Base-by-base conservation (phyloP, 2,329 filamentous ascomycete species). In the Herpomyces periplanetae region DNA sequence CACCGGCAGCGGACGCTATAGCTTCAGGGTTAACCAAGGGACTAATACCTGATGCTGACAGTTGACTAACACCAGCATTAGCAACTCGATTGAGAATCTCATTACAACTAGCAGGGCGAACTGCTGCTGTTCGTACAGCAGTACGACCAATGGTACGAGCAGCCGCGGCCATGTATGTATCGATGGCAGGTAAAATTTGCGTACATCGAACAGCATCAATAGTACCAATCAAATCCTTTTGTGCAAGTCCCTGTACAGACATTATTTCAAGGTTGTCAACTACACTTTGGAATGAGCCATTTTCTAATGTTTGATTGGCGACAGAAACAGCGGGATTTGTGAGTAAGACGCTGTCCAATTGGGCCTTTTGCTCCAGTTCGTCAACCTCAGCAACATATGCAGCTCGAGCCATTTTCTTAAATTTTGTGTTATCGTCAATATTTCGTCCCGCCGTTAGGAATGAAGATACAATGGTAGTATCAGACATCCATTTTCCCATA, bases 171-270 rank as follows among this genome's bases (percentile, higher is more conserved):
- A n/a, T n/a, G n/a, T n/a, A n/a, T n/a, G n/a, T n/a, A n/a, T n/a
- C n/a, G n/a, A n/a, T n/a, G n/a, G n/a, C n/a, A n/a, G n/a, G n/a
- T n/a, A n/a, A n/a, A n/a, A n/a, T n/a, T n/a, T n/a, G n/a, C n/a
- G n/a, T n/a, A n/a, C n/a, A n/a, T n/a, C n/a, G n/a, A n/a, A n/a
- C n/a, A n/a, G n/a, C n/a, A n/a, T n/a, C n/a, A n/a, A n/a, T n/a
- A n/a, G n/a, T n/a, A n/a, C n/a, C n/a, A n/a, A n/a, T n/a, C n/a
- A n/a, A n/a, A n/a, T n/a, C n/a, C n/a, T n/a, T n/a, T n/a, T n/a
- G n/a, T n/a, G n/a, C n/a, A n/a, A 8, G 85, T 51, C 35, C 35
- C 27, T 36, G 29, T 11, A 30, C 21, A 13, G 28, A 31, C 35
- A 37, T 38, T 20, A 29, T 20, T 29, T 35, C 29, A 17, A 38